Evolutionary conservation across 1,139 yeast species (phyloP).

Genomic region (Candida sojae): DNA sequence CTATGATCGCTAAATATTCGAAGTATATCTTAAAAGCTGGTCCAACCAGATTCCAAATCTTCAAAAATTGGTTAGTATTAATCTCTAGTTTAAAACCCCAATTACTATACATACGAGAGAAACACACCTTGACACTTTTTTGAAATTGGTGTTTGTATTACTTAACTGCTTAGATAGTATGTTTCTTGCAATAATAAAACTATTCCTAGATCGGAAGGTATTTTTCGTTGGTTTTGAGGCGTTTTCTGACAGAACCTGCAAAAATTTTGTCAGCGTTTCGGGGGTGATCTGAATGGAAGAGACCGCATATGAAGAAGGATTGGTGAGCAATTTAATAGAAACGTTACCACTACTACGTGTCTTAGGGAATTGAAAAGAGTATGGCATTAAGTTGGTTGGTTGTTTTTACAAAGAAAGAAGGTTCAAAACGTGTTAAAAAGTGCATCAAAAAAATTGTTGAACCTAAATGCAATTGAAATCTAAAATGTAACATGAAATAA

Average conservation of each 20-base stretch:
- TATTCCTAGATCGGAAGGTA: conserved; percentile 20
- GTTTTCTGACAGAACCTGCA: not conserved
- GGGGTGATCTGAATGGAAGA: conserved; percentile 6
- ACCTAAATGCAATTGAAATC: not conserved
- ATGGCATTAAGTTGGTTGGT: not conserved
- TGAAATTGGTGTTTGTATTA: conserved; percentile 11
- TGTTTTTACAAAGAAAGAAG: not conserved
- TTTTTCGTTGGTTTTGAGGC: not conserved
- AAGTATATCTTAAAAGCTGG: conserved; percentile 19
- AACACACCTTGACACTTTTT: conserved; percentile 18
- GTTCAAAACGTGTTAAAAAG: conserved; percentile 1
- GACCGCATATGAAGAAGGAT: conserved; percentile 5
- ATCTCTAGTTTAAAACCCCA: no score
- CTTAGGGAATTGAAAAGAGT: conserved; percentile 7
- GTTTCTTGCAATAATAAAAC: conserved; percentile 23
- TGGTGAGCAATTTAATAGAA: conserved; percentile 7
- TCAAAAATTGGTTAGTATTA: conserved; percentile 11
- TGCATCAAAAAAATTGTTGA: not conserved
- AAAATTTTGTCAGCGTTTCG: not conserved
- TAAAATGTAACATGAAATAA: not conserved
- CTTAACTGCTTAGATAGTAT: conserved; percentile 16
- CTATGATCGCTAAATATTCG: conserved; percentile 22
- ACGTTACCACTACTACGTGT: no score
- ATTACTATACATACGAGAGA: conserved; percentile 19
- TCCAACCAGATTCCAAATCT: conserved; percentile 23